phyloP scores from a whole-genome alignment of 352 stramenopile genomes.

The Phytophthora melonis region DNA sequence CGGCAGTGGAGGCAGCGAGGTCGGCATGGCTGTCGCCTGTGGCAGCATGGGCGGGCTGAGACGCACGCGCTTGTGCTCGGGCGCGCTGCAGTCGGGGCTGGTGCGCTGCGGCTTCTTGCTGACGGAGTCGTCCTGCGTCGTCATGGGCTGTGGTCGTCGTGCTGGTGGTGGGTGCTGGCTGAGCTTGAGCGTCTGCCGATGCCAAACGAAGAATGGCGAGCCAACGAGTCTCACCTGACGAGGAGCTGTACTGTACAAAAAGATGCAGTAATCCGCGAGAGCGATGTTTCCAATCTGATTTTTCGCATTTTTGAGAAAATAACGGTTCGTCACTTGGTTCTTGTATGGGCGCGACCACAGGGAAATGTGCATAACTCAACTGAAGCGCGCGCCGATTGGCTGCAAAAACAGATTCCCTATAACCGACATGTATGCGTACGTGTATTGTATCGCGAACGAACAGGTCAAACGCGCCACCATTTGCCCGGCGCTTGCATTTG shows the following conservation, averaged over 20 bases:
- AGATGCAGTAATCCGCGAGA: no score
- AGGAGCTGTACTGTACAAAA: background rate
- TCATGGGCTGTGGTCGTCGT: conserved; percentile 6
- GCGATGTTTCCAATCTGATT: background rate
- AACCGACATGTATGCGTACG: background rate
- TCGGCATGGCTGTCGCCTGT: background rate
- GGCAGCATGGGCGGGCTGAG: conserved; percentile 31
- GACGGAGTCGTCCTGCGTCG: conserved; percentile 2
- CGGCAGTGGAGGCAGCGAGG: conserved; percentile 26
- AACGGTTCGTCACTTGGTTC: background rate
- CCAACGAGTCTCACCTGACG: background rate
- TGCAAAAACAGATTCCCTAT: background rate
- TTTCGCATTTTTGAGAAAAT: background rate
- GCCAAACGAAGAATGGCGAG: background rate
- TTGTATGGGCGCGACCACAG: background rate
- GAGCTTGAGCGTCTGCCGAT: no score
- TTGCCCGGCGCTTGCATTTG: background rate
- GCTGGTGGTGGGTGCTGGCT: background rate
- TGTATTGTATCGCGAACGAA: background rate
- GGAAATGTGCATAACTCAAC: background rate
- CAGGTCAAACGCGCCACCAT: background rate
- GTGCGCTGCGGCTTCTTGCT: conserved; percentile 22
- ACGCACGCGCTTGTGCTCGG: conserved; percentile 36
- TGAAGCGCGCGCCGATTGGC: background rate
- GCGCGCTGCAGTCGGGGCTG: conserved; percentile 2